phyloP scores from a whole-genome alignment of 306 rosid genomes.

The Sindora glabra region DNA sequence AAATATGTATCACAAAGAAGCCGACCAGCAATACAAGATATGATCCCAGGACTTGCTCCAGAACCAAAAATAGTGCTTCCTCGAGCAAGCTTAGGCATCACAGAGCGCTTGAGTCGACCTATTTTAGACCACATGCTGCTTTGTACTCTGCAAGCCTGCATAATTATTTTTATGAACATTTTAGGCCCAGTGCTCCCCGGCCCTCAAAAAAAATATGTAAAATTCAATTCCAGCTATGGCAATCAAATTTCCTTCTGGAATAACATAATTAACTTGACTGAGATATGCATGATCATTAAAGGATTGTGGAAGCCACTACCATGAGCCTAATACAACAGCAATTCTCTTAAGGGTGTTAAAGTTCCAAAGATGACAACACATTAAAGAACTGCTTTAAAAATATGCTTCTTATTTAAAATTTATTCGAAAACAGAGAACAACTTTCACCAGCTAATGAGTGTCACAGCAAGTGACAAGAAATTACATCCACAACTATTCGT shows the following conservation, averaged over 20 bases:
- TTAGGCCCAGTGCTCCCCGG: slow-evolving; percentile 6
- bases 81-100: slow-evolving; percentile 78
- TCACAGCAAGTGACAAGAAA: neutral
- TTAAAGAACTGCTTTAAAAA: neutral
- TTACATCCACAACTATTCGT: neutral
- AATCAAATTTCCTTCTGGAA: neutral
- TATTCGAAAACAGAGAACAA: neutral
- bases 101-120: slow-evolving; percentile 86
- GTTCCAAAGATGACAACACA: neutral
- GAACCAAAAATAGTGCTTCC: slow-evolving; percentile 61
- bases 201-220: slow-evolving; percentile 4
- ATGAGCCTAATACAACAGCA: slow-evolving; percentile 1
- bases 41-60: slow-evolving; percentile 86
- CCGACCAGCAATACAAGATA: slow-evolving; percentile 92
- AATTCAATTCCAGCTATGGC: neutral
- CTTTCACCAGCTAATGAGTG: neutral
- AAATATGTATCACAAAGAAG: slow-evolving; percentile 89
- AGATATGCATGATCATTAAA: neutral
- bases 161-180: neutral
- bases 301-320: neutral
- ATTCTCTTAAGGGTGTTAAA: neutral
- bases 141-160: slow-evolving; percentile 71
- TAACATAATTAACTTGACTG: neutral
- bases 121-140: slow-evolving; percentile 86
- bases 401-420: neutral